Conservation (phyloP, 345 rosid species). For the Eutrema japonicum region DNA sequence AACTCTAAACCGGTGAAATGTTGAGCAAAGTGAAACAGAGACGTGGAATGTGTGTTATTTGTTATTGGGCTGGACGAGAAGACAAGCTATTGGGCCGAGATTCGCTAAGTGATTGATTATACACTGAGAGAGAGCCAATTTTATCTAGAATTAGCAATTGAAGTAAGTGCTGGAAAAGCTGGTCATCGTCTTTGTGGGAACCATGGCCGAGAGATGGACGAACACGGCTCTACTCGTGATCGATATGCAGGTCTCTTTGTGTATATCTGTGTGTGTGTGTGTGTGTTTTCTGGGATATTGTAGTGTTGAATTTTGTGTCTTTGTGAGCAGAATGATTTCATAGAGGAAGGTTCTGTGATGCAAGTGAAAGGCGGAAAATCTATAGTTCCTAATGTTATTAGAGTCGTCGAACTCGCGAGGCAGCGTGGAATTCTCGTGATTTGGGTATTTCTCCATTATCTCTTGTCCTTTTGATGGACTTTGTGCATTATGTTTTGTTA, state of each 20-base stretch:
- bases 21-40: slow-evolving; percentile 9
- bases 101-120: background rate
- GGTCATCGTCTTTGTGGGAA: slow-evolving; percentile 1
- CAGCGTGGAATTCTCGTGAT: slow-evolving; percentile 70
- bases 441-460: slow-evolving; percentile 58
- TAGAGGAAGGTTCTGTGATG: slow-evolving; percentile 54
- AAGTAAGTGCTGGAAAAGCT: background rate
- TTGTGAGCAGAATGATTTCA: slow-evolving; percentile 65
- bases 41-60: background rate
- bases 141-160: too few relatives aligned
- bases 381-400: slow-evolving; percentile 70
- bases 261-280: background rate
- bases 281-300: background rate
- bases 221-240: slow-evolving; percentile 82
- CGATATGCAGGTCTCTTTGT: slow-evolving; percentile 84
- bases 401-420: slow-evolving; percentile 72
- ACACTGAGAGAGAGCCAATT: background rate
- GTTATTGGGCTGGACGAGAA: slow-evolving; percentile 16
- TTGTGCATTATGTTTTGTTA: background rate
- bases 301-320: background rate
- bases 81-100: slow-evolving; percentile 8
- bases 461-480: slow-evolving; percentile 18
- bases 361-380: slow-evolving; percentile 70
- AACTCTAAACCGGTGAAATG: background rate
- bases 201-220: slow-evolving; percentile 65